Conservation (phyloP, 345 rosid genomes). For the Heritiera fomes region DNA sequence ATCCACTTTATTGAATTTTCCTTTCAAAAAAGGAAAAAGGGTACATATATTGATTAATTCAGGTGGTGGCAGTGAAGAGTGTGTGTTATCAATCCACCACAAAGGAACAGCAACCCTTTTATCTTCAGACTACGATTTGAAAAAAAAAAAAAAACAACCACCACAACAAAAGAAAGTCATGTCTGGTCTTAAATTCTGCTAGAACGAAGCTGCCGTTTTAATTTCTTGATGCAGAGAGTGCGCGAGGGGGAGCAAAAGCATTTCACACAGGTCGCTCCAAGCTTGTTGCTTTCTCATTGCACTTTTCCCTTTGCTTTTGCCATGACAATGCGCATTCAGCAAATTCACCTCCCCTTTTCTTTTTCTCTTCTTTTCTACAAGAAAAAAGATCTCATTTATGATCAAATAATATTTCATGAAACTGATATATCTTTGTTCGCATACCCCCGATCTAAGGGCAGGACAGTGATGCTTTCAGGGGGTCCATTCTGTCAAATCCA, state of each 20-base stretch:
- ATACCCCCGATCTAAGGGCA: neutral
- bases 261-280: constrained; percentile 8
- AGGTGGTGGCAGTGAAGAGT: neutral
- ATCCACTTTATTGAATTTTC: constrained; percentile 1
- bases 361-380: neutral
- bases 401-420: no score
- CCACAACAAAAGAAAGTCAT: constrained; percentile 7
- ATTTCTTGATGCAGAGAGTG: neutral
- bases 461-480: neutral
- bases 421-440: neutral
- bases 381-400: neutral
- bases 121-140: no score
- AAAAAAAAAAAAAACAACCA: no score
- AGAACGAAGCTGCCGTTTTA: neutral
- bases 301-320: neutral
- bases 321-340: constrained; percentile 2
- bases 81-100: neutral
- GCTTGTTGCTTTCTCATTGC: neutral
- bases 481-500: constrained; percentile 4
- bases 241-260: neutral
- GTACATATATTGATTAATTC: neutral
- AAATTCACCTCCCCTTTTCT: neutral
- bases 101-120: neutral
- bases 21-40: neutral
- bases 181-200: neutral